Evolutionary conservation across 306 rosid genomes (phyloP).

Genomic region (Inga laurina): DNA sequence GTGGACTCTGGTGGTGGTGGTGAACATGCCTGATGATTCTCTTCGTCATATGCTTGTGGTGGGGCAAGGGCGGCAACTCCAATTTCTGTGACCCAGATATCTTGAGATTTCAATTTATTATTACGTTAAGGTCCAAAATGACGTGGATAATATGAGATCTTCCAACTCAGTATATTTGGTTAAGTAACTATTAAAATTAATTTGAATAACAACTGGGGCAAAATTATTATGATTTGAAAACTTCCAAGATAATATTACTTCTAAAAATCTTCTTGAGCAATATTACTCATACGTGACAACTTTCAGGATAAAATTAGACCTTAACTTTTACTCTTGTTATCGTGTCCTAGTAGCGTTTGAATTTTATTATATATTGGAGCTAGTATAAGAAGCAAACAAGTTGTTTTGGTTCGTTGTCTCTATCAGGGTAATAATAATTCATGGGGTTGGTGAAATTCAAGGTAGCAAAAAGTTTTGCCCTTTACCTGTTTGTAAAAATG

Average conservation of each 20-base stretch:
- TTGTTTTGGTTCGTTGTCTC: background rate
- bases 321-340: no score
- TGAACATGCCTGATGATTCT: background rate
- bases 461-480: background rate
- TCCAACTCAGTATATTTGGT: no score
- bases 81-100: slow-evolving; percentile 9
- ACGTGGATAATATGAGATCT: no score
- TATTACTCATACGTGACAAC: no score
- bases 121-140: no score
- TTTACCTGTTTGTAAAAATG: background rate
- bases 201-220: fast-evolving
- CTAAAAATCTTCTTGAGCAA: no score
- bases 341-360: background rate
- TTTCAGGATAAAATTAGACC: no score
- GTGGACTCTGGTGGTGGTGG: background rate
- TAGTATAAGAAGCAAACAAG: background rate
- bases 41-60: background rate
- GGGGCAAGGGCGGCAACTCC: background rate
- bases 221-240: no score
- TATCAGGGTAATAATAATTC: background rate
- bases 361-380: background rate
- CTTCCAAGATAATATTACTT: no score
- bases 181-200: no score
- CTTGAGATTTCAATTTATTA: background rate
- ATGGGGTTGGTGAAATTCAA: background rate